Evolutionary conservation across 2,329 filamentous ascomycete species (phyloP).

Genomic region (Colletotrichum incanum): DNA sequence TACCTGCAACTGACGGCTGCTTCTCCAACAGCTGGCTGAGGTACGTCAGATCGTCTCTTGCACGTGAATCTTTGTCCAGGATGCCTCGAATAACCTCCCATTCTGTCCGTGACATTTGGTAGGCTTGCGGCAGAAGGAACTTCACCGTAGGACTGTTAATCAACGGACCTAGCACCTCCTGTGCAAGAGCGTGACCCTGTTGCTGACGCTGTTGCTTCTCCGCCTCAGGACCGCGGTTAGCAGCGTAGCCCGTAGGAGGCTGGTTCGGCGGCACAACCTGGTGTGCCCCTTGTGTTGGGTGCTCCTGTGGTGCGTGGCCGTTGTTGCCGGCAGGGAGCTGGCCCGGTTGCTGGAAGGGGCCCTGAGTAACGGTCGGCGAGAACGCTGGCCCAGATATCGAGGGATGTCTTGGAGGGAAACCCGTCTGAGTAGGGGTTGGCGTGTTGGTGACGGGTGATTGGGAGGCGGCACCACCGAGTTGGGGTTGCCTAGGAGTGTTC

Average conservation of each 20-base stretch:
- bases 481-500: constrained; percentile 64
- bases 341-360: constrained; percentile 44
- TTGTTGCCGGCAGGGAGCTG: constrained; percentile 18
- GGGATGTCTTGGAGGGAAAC: constrained; percentile 59
- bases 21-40: constrained; percentile 71
- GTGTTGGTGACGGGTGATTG: constrained; percentile 48
- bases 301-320: constrained; percentile 37
- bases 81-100: constrained; percentile 82
- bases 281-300: constrained; percentile 44
- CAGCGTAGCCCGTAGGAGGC: constrained; percentile 43
- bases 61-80: constrained; percentile 75
- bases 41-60: constrained; percentile 74
- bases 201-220: constrained; percentile 61
- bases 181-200: constrained; percentile 71
- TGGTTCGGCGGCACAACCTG: constrained; percentile 45
- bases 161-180: constrained; percentile 75
- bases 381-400: constrained; percentile 68
- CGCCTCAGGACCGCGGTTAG: constrained; percentile 48
- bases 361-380: constrained; percentile 60
- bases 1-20: constrained; percentile 47
- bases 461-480: constrained; percentile 47
- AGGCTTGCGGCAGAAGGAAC: constrained; percentile 79
- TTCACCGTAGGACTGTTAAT: constrained; percentile 76
- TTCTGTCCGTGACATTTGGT: constrained; percentile 78
- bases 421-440: constrained; percentile 55